Base-by-base conservation (phyloP, 1,284 basidiomycete species). In the Nidula niveotomentosa region DNA sequence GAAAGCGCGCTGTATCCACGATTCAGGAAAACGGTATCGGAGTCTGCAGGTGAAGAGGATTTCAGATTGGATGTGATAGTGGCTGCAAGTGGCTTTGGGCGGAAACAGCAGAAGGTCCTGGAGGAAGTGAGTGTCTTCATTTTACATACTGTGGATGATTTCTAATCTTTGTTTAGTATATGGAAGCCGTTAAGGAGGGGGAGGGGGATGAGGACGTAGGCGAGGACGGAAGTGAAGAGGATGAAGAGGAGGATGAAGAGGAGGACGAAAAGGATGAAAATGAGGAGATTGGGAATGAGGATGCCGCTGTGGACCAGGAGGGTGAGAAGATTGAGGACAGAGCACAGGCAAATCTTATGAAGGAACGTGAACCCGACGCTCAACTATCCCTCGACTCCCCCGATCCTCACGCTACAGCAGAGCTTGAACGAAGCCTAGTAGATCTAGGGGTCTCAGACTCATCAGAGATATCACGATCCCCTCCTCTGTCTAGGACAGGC, bases 1-100 rank as follows among this genome's bases (percentile, higher is more conserved):
- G 94, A 98, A 73, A 96, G 94, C 56, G 79, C 83, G 0, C 74
- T 94, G 36, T 98, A 91, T 72, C 96, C 97, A 5, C 85, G 83
- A 54, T 96, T 96, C 76, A 82, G 79, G 59, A 85, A 81, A 60
- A 81, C 83, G 0, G 61, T 90, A 58, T 74, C 76, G 33, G 78
- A 81, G 48, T 77, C 76, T 36, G 73, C 75, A 9, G 74, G 75
- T n/a, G 76, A 70, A 43, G 76, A 76, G 6, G 74, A 67, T 17
- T 90, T 94, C 67, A 79, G 82, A 54, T 76, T 98, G 49, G 96
- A 98, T 74, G 87, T 96, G 30, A 81, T 91, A 57, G 95, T 97
- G 8, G 88, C 91, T 56, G 95, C 96, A 1, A 96, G 93, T 75
- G 95, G 95, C 8, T 97, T 96, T 70, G 86, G 86, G 56, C 82